Evolutionary conservation across 495 filamentous ascomycete species (phyloP).

Genomic region (Neurospora pannonica): DNA sequence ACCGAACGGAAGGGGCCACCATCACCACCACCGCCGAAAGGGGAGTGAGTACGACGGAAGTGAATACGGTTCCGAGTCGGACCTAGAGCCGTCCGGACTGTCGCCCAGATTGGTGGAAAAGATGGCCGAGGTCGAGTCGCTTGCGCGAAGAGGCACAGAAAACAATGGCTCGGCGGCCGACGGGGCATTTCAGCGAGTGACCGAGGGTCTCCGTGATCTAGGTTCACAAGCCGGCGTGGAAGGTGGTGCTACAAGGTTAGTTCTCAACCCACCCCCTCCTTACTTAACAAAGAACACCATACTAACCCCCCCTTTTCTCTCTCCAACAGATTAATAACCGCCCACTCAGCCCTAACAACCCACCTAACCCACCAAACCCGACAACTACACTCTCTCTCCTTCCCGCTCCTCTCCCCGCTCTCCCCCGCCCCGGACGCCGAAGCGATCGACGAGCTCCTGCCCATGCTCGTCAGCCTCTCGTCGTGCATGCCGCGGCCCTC

Average conservation of each 20-base stretch:
- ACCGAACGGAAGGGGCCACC: constrained; percentile 22
- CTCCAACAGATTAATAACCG: constrained; percentile 68
- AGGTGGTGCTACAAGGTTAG: constrained; percentile 66
- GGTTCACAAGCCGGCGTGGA: constrained; percentile 75
- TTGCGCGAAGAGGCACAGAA: constrained; percentile 63
- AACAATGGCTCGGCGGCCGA: constrained; percentile 61
- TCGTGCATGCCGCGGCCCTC: constrained; percentile 47
- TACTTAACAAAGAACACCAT: background rate
- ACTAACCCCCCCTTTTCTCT: constrained; percentile 12
- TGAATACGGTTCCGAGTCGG: constrained; percentile 61
- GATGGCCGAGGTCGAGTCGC: constrained; percentile 67
- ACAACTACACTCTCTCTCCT: constrained; percentile 68
- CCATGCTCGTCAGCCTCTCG: constrained; percentile 46
- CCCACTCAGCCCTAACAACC: constrained; percentile 73
- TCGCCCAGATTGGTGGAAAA: constrained; percentile 62
- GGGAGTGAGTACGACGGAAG: constrained; percentile 50
- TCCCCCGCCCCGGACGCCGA: constrained; percentile 44
- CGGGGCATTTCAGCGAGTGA: constrained; percentile 58
- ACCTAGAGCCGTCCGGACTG: constrained; percentile 60
- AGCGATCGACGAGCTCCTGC: constrained; percentile 56
- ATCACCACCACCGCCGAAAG: constrained; percentile 26
- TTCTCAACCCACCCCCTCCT: constrained; percentile 5
- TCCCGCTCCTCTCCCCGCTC: constrained; percentile 57
- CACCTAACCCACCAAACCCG: constrained; percentile 81
- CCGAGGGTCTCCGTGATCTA: constrained; percentile 65